Base-by-base conservation (phyloP, 2,329 filamentous ascomycete species). In the Fusarium fracticaudum region DNA sequence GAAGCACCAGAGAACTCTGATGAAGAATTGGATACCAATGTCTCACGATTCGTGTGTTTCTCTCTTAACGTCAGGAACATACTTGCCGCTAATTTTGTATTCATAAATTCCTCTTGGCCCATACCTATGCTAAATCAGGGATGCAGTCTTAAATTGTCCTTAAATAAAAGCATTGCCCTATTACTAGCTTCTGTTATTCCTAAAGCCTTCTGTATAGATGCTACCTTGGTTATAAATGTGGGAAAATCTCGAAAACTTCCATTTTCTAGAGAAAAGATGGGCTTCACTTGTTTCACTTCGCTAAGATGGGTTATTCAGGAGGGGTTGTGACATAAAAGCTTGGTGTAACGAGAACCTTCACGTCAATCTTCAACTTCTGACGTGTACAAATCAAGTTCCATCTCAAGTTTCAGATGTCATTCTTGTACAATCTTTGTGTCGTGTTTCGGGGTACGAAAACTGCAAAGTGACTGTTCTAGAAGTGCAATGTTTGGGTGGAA, bases 311-410 rank as follows among this genome's bases (percentile, higher is more conserved):
- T 14, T n/a, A 4, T 22, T 20, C 4, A 20, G 5, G 17, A 12
- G 1, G 12, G 8, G 24, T 11, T 24, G 11, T 20, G 6, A 11
- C 9, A 26, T n/a, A 20, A 18, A 29, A 4, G 0, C 5, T 11
- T 22, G 3, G 20, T 20, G 51, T 29, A 40, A 29, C 38, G 10
- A 24, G 17, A 17, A 13, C 37, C 14, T 18, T 18, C 11, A 18
- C 2, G 11, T 18, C 3, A 40, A 5, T n/a, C 1, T 37, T 12
- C 6, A 14, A 18, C 8, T 24, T 22, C 40, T 67, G 45, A 53
- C 62, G 53, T 67, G 63, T 53, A 8, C 51, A 9, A 67, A 60
- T 45, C 10, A 60, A 10, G 43, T 35, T 18, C 10, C 12, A n/a
- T 8, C 20, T 14, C 14, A 22, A 12, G 35, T 51, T 45, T 24